Conservation (phyloP, 805 yeast genomes). For the Metschnikowia similis region DNA sequence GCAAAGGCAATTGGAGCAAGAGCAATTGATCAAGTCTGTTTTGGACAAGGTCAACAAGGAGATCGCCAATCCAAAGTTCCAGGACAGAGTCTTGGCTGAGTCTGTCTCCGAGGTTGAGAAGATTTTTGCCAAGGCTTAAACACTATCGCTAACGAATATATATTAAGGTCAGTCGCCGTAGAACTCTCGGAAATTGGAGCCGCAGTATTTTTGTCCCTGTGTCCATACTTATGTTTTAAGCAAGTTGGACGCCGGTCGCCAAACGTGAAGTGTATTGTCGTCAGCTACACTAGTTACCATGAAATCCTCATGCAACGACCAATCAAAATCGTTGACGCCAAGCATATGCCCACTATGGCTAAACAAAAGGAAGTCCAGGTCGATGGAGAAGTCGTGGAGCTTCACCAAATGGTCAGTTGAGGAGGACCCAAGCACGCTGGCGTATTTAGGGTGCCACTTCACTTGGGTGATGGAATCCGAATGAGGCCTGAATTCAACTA, state of each 20-base stretch:
- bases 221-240: not conserved
- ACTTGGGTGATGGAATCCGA: conserved; percentile 56
- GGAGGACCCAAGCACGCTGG: conserved; percentile 57
- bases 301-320: conserved; percentile 74
- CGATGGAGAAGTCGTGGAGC: conserved; percentile 49
- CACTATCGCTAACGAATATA: conserved; percentile 5
- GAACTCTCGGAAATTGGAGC: not conserved
- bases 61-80: conserved; percentile 83
- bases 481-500: conserved; percentile 33
- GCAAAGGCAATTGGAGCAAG: conserved; percentile 94
- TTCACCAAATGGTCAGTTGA: conserved; percentile 63
- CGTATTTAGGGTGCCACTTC: conserved; percentile 65
- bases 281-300: conserved; percentile 74
- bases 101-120: conserved; percentile 90
- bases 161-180: conserved; percentile 1
- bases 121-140: conserved; percentile 53
- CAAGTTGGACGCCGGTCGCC: conserved; percentile 55
- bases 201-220: not conserved
- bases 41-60: conserved; percentile 85
- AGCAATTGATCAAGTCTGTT: conserved; percentile 81
- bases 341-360: conserved; percentile 82
- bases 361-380: conserved; percentile 42
- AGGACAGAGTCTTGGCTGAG: conserved; percentile 86
- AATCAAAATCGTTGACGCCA: conserved; percentile 79
- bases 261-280: conserved; percentile 83